Evolutionary conservation across 495 filamentous ascomycete genomes (phyloP).

Genomic region (Glutinoglossum americanum): DNA sequence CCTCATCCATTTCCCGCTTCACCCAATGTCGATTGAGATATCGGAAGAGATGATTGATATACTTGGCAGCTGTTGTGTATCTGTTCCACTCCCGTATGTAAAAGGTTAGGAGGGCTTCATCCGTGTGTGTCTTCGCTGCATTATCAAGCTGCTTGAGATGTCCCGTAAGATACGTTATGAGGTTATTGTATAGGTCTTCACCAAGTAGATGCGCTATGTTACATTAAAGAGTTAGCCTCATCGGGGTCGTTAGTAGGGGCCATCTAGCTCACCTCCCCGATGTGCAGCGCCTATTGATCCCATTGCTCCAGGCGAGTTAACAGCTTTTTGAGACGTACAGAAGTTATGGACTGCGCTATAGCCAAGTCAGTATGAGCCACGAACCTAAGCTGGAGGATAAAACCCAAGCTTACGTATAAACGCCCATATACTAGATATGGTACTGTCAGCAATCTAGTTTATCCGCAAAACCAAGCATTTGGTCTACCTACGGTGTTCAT

Average conservation of each 20-base stretch:
- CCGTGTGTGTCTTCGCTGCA: constrained; percentile 52
- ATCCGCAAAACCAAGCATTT: constrained; percentile 4
- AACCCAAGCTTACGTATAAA: constrained; percentile 54
- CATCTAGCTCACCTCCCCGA: constrained; percentile 44
- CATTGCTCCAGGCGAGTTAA: constrained; percentile 20
- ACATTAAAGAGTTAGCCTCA: constrained; percentile 8
- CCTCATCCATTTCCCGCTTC: constrained; percentile 95
- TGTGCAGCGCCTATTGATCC: constrained; percentile 34
- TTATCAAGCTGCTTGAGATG: constrained; percentile 48
- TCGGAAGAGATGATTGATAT: constrained; percentile 88
- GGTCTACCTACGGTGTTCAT: constrained; percentile 50
- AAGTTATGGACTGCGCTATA: constrained; percentile 89
- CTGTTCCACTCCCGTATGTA: constrained; percentile 94
- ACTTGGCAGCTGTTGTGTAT: constrained; percentile 87
- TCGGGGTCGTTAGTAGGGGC: not conserved
- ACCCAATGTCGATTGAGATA: constrained; percentile 99
- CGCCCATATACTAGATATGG: constrained; percentile 62
- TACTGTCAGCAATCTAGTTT: constrained; percentile 11
- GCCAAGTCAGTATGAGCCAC: not conserved
- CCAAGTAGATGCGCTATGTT: constrained; percentile 68
- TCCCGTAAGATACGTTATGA: constrained; percentile 58
- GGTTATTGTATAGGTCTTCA: constrained; percentile 84
- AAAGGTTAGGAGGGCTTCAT: constrained; percentile 80
- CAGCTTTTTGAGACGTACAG: constrained; percentile 92
- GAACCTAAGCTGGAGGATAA: not conserved